phyloP scores from a whole-genome alignment of 352 stramenopile species.

The Phytophthora pistaciae region DNA sequence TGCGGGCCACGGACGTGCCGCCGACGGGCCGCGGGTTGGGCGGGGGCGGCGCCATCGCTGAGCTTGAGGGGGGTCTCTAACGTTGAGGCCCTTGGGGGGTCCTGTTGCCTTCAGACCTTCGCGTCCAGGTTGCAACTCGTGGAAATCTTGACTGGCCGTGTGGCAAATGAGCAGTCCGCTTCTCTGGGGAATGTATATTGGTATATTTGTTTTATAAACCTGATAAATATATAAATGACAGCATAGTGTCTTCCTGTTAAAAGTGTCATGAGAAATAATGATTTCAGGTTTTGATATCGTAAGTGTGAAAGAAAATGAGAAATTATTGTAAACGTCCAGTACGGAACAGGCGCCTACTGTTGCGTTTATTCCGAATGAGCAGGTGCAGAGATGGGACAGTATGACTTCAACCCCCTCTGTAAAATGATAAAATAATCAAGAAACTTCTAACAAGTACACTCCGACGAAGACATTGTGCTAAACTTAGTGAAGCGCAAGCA shows the following conservation, averaged over 20 bases:
- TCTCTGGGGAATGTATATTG: neutral
- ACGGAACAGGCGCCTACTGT: neutral
- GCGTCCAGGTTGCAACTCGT: no score
- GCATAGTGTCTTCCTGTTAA: neutral
- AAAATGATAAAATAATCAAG: no score
- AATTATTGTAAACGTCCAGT: neutral
- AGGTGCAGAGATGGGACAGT: neutral
- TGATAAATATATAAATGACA: neutral
- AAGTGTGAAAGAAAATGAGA: neutral
- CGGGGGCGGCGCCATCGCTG: neutral
- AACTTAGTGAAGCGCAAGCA: no score
- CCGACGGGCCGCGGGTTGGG: neutral
- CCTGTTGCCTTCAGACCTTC: no score
- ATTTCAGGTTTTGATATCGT: neutral
- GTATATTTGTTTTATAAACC: neutral
- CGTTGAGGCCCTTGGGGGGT: neutral
- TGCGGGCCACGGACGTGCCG: constrained; percentile 26
- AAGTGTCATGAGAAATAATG: neutral
- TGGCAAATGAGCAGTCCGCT: neutral
- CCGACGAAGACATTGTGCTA: no score
- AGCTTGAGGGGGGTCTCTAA: neutral
- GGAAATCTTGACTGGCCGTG: neutral
- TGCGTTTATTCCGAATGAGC: neutral
- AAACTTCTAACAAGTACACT: no score
- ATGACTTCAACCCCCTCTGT: neutral